Evolutionary conservation across 2,329 filamentous ascomycete species (phyloP).

Genomic region (Aspergillus sp.): DNA sequence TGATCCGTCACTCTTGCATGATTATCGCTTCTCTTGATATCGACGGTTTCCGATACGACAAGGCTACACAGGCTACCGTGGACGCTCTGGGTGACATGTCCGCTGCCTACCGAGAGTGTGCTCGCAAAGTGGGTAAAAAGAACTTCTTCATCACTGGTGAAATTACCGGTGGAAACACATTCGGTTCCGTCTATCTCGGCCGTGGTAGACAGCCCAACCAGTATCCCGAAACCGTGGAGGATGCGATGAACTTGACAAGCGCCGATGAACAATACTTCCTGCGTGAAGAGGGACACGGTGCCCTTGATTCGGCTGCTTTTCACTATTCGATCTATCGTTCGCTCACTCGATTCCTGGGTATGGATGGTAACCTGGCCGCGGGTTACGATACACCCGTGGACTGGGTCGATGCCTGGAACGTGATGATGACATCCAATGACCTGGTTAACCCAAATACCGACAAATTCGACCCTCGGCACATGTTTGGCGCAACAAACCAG

Average conservation of each 20-base stretch:
- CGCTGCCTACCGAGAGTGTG: slow-evolving; percentile 53
- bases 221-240: slow-evolving; percentile 43
- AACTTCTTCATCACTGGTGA: slow-evolving; percentile 64
- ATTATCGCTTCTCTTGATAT: slow-evolving; percentile 60
- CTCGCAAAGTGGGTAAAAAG: slow-evolving; percentile 51
- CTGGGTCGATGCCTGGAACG: slow-evolving; percentile 53
- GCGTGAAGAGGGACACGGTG: slow-evolving; percentile 48
- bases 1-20: slow-evolving; percentile 61
- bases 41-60: slow-evolving; percentile 64
- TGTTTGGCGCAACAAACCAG: slow-evolving; percentile 62
- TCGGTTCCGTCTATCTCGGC: slow-evolving; percentile 59
- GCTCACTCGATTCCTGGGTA: slow-evolving; percentile 57
- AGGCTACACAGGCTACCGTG: slow-evolving; percentile 60
- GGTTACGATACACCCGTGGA: slow-evolving; percentile 52
- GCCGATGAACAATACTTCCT: slow-evolving; percentile 46
- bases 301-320: slow-evolving; percentile 58
- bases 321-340: slow-evolving; percentile 61
- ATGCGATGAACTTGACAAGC: slow-evolving; percentile 47
- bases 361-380: slow-evolving; percentile 53
- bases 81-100: slow-evolving; percentile 58
- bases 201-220: slow-evolving; percentile 55
- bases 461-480: slow-evolving; percentile 59
- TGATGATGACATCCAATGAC: slow-evolving; percentile 56
- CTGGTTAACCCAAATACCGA: slow-evolving; percentile 58
- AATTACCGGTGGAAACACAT: slow-evolving; percentile 58